Evolutionary conservation across 352 stramenopile genomes (phyloP).

Genomic region (Pseudoperonospora humuli): DNA sequence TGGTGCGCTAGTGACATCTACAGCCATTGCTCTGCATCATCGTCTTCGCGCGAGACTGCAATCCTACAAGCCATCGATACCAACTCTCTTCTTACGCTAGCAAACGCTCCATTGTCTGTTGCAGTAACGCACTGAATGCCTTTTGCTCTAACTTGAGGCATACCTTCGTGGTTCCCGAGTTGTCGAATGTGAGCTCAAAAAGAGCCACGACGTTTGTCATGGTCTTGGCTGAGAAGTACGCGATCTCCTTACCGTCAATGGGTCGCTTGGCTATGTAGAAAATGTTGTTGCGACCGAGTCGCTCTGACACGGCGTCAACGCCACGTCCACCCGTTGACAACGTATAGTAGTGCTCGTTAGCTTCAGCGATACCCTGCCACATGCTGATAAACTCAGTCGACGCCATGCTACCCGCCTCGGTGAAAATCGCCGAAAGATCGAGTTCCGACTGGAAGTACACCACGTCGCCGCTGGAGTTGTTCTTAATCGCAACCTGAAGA

Average conservation of each 20-base stretch:
- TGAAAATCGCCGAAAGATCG: slow-evolving; percentile 88
- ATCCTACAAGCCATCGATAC: too few species aligned
- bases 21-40: too few species aligned
- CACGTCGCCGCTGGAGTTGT: slow-evolving; percentile 89
- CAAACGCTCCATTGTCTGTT: slow-evolving; percentile 83
- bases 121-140: slow-evolving; percentile 82
- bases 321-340: slow-evolving; percentile 55
- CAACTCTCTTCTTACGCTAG: slow-evolving; percentile 25
- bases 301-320: slow-evolving; percentile 83
- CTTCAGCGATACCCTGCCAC: slow-evolving; percentile 95
- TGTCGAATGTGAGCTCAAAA: slow-evolving; percentile 94
- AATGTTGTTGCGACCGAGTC: slow-evolving; percentile 85
- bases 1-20: too few species aligned
- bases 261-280: slow-evolving; percentile 93
- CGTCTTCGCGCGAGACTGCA: too few species aligned
- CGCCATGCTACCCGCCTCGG: slow-evolving; percentile 81
- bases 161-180: slow-evolving; percentile 86
- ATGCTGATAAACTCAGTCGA: slow-evolving; percentile 90
- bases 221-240: slow-evolving; percentile 94
- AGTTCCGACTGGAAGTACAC: slow-evolving; percentile 95
- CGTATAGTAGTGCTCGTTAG: slow-evolving; percentile 92
- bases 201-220: slow-evolving; percentile 89
- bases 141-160: slow-evolving; percentile 93
- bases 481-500: slow-evolving; percentile 97
- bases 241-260: slow-evolving; percentile 92